These are phyloP conservation scores for Hura crepitans DNA, from an alignment of 441 rosid genomes.

Conservation along the genomic window DNA sequence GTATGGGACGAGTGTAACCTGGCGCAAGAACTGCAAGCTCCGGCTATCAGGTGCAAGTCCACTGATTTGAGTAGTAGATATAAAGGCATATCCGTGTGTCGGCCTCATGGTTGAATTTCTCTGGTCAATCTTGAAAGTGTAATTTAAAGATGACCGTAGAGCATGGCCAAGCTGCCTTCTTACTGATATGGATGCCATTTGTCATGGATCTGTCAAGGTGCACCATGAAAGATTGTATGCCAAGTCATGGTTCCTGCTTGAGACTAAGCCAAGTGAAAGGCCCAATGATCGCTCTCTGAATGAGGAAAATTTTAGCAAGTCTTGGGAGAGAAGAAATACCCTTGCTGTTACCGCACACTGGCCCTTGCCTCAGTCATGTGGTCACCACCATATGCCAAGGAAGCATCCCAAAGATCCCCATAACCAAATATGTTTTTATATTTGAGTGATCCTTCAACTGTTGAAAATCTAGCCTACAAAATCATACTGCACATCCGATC, in stretches of 20 bases:
- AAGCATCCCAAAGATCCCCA: slow-evolving; percentile 92
- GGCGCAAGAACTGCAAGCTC: slow-evolving; percentile 74
- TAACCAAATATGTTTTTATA: slow-evolving; percentile 80
- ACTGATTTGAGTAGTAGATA: slow-evolving; percentile 65
- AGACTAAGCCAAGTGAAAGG: slow-evolving; percentile 74
- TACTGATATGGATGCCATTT: slow-evolving; percentile 46
- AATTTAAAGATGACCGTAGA: slow-evolving; percentile 72
- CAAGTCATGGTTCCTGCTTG: slow-evolving; percentile 65
- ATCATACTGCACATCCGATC: slow-evolving; percentile 23
- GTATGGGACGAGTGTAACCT: slow-evolving; percentile 41
- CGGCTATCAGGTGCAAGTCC: slow-evolving; percentile 90
- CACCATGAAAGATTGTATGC: slow-evolving; percentile 75
- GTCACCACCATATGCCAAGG: slow-evolving; percentile 75
- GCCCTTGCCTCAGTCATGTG: slow-evolving; percentile 71
- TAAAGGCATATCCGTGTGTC: slow-evolving; percentile 71
- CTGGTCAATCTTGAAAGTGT: slow-evolving; percentile 64
- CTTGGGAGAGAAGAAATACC: slow-evolving; percentile 70
- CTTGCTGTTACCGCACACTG: slow-evolving; percentile 75
- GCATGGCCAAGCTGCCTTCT: slow-evolving; percentile 91
- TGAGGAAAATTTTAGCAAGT: slow-evolving; percentile 79
- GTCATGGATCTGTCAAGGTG: slow-evolving; percentile 74
- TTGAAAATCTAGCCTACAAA: slow-evolving; percentile 72
- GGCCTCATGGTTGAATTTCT: slow-evolving; percentile 80
- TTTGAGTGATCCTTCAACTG: slow-evolving; percentile 74
- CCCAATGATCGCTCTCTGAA: slow-evolving; percentile 77